phyloP scores from a whole-genome alignment of 345 rosid genomes.

The Triadica sebifera region DNA sequence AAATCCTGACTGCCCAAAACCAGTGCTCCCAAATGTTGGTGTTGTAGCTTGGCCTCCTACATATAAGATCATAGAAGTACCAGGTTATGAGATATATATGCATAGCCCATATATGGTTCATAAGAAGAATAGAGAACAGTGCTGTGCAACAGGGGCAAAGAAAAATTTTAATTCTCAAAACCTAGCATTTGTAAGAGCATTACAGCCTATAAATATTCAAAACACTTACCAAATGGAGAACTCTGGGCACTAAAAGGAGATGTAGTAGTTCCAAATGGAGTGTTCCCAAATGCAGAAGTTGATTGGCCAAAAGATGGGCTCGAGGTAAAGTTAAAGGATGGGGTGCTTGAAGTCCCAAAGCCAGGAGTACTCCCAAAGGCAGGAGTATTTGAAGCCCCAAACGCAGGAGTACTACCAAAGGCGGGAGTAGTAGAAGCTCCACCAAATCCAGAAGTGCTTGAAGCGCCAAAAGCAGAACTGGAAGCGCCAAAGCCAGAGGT shows the following conservation, averaged over 20 bases:
- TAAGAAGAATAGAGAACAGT: too few relatives aligned
- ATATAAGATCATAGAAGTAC: conserved; percentile 7
- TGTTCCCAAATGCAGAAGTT: conserved; percentile 69
- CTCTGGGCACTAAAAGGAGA: conserved; percentile 73
- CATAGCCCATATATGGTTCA: background rate
- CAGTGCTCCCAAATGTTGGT: conserved; percentile 60
- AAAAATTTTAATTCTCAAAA: background rate
- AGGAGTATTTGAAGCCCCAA: conserved; percentile 40
- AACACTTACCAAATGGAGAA: conserved; percentile 57
- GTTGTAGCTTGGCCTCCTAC: conserved; percentile 67
- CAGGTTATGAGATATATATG: background rate
- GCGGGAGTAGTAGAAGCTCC: conserved; percentile 27
- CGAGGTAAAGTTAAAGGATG: conserved; percentile 53
- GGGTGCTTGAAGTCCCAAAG: conserved; percentile 35
- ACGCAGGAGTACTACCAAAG: conserved; percentile 29
- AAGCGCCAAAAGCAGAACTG: conserved; percentile 27
- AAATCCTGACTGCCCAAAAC: conserved; percentile 68
- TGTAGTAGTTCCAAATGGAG: conserved; percentile 54
- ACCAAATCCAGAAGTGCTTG: conserved; percentile 33
- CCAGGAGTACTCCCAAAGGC: conserved; percentile 34
- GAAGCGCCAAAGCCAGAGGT: conserved; percentile 47
- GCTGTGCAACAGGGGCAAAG: background rate
- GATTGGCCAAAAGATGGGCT: conserved; percentile 78
- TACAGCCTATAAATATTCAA: background rate
- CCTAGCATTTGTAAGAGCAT: background rate